Percentiles rank a stretch among this genome's conserved stretches.
phyloP scores from a whole-genome alignment of 805 yeast species.

The Saccharomycopsis sp. region DNA sequence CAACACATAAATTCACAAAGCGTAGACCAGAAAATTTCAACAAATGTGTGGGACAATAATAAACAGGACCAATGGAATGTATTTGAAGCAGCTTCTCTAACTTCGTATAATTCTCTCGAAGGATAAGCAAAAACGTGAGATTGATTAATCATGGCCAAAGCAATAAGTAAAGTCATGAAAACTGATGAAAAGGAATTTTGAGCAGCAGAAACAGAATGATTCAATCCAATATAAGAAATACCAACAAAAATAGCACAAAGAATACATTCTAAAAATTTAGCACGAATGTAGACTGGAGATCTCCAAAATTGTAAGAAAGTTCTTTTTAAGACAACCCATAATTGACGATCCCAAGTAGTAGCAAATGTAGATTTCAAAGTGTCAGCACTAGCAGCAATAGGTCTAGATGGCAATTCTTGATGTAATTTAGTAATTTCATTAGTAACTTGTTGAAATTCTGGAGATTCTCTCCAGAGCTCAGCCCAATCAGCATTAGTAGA shows the following conservation, averaged over 20 bases:
- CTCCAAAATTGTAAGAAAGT: slow-evolving; percentile 40
- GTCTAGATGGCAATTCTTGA: neutral
- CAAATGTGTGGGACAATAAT: slow-evolving; percentile 34
- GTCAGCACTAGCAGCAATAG: slow-evolving; percentile 9
- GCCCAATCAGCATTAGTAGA: slow-evolving; percentile 50
- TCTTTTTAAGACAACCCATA: slow-evolving; percentile 32
- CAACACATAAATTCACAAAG: slow-evolving; percentile 37
- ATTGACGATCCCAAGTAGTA: slow-evolving; percentile 23
- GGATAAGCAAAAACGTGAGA: slow-evolving; percentile 27
- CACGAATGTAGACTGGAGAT: slow-evolving; percentile 40
- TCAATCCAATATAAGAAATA: slow-evolving; percentile 39
- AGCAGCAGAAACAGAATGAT: slow-evolving; percentile 33
- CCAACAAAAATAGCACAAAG: slow-evolving; percentile 44
- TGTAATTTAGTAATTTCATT: slow-evolving; percentile 27
- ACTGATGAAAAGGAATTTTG: slow-evolving; percentile 43
- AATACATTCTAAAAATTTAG: slow-evolving; percentile 40
- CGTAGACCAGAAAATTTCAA: slow-evolving; percentile 43
- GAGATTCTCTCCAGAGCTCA: slow-evolving; percentile 48
- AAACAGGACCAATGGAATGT: slow-evolving; percentile 39
- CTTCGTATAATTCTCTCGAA: slow-evolving; percentile 40
- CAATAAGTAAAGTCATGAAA: slow-evolving; percentile 38
- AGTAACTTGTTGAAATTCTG: slow-evolving; percentile 28
- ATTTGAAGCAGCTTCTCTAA: slow-evolving; percentile 37
- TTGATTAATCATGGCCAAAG: slow-evolving; percentile 32
- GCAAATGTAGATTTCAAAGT: slow-evolving; percentile 27